Evolutionary conservation across 75 land plant species (phyloP).

Genomic region (Isoetes taiwanensis): DNA sequence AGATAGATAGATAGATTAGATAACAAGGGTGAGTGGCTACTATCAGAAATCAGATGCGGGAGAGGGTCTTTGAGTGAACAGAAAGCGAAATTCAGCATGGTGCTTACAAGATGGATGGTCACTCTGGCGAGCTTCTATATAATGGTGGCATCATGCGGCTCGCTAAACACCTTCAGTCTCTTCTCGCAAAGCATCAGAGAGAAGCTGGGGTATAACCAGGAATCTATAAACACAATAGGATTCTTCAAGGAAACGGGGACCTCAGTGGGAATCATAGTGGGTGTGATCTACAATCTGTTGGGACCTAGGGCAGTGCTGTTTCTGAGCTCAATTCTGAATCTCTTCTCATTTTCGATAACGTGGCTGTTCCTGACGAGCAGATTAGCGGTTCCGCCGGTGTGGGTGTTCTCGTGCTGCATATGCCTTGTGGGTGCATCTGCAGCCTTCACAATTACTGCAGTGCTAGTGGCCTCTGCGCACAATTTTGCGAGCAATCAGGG

Average conservation of each 20-base stretch:
- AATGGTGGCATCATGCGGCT: neutral
- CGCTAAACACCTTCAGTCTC: slow-evolving; percentile 1
- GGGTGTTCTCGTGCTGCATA: neutral
- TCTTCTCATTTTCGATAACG: neutral
- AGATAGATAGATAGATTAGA: no score
- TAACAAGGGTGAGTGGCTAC: no score
- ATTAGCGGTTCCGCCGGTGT: neutral
- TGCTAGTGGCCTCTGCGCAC: neutral
- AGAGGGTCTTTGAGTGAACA: no score
- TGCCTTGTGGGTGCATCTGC: neutral
- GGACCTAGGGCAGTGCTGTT: neutral
- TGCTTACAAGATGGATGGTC: neutral
- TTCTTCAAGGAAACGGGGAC: neutral
- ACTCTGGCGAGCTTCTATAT: slow-evolving; percentile 5
- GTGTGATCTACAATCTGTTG: neutral
- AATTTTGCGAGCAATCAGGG: neutral
- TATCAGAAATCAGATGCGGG: no score
- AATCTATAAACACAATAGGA: no score
- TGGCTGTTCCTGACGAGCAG: neutral
- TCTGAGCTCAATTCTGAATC: neutral
- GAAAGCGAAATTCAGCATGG: no score
- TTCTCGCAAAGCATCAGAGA: slow-evolving; percentile 2
- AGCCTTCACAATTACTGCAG: neutral
- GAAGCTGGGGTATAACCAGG: neutral
- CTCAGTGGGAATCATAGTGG: neutral